Conservation (phyloP, 2,329 filamentous ascomycete species). For the Zymoseptoria pseudotritici region DNA sequence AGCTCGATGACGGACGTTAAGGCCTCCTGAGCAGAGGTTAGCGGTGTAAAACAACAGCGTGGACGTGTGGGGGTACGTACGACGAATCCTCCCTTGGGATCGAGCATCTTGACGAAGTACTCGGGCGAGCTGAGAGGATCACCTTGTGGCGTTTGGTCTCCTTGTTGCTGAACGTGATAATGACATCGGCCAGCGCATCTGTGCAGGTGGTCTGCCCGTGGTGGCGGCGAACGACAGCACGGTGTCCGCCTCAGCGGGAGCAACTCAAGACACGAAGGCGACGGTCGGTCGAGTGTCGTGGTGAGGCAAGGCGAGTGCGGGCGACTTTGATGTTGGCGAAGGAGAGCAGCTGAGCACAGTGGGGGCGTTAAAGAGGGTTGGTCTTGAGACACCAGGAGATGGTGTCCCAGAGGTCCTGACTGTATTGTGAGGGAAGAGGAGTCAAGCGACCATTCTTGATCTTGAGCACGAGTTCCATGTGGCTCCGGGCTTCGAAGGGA, state of each 20-base stretch:
- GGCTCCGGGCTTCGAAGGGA: constrained; percentile 92
- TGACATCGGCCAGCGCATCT: constrained; percentile 3
- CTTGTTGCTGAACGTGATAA: constrained; percentile 3
- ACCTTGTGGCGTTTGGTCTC: constrained; percentile 6
- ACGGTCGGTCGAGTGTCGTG: too few relatives aligned
- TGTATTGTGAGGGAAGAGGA: constrained; percentile 75
- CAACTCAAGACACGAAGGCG: too few relatives aligned
- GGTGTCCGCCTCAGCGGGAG: too few relatives aligned
- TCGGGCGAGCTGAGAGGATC: constrained; percentile 5
- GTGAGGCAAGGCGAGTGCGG: constrained; percentile 75
- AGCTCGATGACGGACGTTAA: background rate
- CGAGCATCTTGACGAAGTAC: constrained; percentile 1
- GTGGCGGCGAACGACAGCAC: too few relatives aligned
- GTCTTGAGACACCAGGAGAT: constrained; percentile 83
- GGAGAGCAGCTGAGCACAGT: constrained; percentile 76
- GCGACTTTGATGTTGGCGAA: constrained; percentile 83
- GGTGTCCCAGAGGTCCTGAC: constrained; percentile 72
- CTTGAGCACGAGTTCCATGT: constrained; percentile 89
- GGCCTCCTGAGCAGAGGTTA: too few relatives aligned
- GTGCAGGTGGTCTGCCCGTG: too few relatives aligned
- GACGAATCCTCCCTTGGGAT: too few relatives aligned
- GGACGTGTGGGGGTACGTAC: background rate
- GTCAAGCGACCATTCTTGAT: constrained; percentile 85
- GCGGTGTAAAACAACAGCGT: too few relatives aligned
- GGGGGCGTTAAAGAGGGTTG: constrained; percentile 80